Conservation (phyloP, 2,329 filamentous ascomycete genomes). For the Didymella segeticola region DNA sequence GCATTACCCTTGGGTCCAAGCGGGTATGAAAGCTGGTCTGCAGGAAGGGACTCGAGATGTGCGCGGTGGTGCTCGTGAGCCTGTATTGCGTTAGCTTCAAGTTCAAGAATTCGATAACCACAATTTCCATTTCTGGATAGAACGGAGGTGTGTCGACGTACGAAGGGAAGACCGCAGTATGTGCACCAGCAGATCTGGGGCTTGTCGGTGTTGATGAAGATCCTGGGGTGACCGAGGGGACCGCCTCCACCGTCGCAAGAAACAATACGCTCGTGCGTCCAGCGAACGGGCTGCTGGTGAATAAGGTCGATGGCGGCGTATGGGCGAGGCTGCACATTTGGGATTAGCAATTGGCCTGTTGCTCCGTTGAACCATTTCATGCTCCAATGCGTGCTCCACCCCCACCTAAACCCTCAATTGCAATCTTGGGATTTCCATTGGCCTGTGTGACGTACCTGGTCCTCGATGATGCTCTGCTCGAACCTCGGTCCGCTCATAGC, state of each 20-base stretch:
- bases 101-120: background rate
- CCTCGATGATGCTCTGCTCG: conserved; percentile 92
- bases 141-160: conserved; percentile 66
- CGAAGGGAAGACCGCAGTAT: conserved; percentile 93
- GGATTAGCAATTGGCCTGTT: background rate
- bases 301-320: conserved; percentile 92
- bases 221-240: conserved; percentile 84
- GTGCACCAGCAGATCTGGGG: conserved; percentile 88
- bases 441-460: conserved; percentile 72
- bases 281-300: conserved; percentile 92
- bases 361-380: background rate
- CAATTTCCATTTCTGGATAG: background rate
- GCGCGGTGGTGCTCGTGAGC: conserved; percentile 88
- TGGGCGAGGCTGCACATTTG: conserved; percentile 74
- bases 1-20: conserved; percentile 67
- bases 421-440: background rate
- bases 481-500: conserved; percentile 96
- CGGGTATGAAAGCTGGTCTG: conserved; percentile 81
- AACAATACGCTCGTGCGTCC: conserved; percentile 82
- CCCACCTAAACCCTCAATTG: background rate
- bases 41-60: conserved; percentile 80
- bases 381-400: no score
- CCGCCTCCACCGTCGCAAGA: conserved; percentile 93
- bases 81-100: conserved; percentile 55
- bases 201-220: conserved; percentile 99